A percentile compares a stretch with the other conserved stretches of the same genome.
Evolutionary conservation across 352 stramenopile species (phyloP).

Genomic region (Pilasporangium apinafurcum): DNA sequence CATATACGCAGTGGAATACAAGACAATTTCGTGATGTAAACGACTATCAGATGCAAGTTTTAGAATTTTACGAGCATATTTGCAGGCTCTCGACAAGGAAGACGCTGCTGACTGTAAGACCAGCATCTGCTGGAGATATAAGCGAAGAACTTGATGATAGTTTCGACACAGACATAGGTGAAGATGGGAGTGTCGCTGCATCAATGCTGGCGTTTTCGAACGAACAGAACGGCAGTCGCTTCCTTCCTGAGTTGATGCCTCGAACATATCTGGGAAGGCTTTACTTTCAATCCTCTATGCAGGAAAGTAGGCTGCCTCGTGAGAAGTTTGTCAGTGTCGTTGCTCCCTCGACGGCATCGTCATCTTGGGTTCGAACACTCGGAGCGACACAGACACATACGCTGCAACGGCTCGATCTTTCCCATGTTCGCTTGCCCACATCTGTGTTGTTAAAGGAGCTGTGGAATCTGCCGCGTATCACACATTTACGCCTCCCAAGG

Average conservation of each 20-base stretch:
- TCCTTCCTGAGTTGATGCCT: slow-evolving; percentile 23
- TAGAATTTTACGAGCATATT: background rate
- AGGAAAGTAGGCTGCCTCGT: slow-evolving; percentile 29
- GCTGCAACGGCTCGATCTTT: slow-evolving; percentile 63
- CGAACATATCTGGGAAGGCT: slow-evolving; percentile 27
- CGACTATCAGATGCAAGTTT: slow-evolving; percentile 32
- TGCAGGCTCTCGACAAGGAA: too few relatives aligned
- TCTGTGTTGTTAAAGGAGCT: slow-evolving; percentile 64
- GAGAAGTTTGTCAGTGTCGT: slow-evolving; percentile 68
- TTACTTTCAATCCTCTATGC: slow-evolving; percentile 43
- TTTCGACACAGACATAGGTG: too few relatives aligned
- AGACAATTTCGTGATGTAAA: slow-evolving; percentile 16
- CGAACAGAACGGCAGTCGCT: background rate
- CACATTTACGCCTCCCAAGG: slow-evolving; percentile 49
- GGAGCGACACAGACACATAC: slow-evolving; percentile 41
- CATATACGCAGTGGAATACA: slow-evolving; percentile 1
- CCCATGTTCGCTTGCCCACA: slow-evolving; percentile 35
- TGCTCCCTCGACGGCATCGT: slow-evolving; percentile 36
- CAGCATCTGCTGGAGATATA: too few relatives aligned
- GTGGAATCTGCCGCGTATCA: slow-evolving; percentile 36
- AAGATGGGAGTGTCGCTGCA: too few relatives aligned
- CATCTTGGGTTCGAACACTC: slow-evolving; percentile 58
- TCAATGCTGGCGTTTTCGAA: too few relatives aligned
- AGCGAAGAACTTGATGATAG: background rate
- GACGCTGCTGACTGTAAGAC: too few relatives aligned